Base-by-base conservation (phyloP, 2,329 filamentous ascomycete species). In the Thermoascus crustaceus region DNA sequence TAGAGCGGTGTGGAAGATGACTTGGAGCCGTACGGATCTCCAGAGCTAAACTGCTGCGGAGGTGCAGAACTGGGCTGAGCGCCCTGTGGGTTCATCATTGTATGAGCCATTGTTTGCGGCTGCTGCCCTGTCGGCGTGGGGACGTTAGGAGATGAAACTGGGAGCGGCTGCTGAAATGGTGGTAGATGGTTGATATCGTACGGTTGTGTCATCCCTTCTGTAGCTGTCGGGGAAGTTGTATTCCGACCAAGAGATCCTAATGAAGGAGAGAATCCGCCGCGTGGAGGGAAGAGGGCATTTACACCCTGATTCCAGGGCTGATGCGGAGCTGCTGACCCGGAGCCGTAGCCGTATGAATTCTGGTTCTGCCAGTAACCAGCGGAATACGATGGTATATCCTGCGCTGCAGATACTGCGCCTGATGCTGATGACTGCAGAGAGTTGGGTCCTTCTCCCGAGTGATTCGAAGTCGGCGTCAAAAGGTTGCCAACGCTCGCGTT, bases 161-260 rank as follows among this genome's bases (percentile, higher is more conserved):
- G 65, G 45, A 74, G 64, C 30, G 70, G 65, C 32, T 72, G 72
- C 41, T 78, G 71, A 55, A 80, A 85, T 21, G 78, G 69, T 29
- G 78, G 73, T 41, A 81, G 48, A 27, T 60, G 71, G 45, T 78
- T 76, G 42, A 76, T 68, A 44, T 83, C 80, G 60, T 80, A 85
- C 5, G 80, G 72, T 40, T 81, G 76, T 36, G 82, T 73, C 36
- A 88, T 66, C 32, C 70, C 71, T 53, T 85, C 77, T 31, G 67
- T 69, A 18, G 69, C 66, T 5, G 74, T 70, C 7, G 82, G 80
- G 33, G 78, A 77, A 46, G 72, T 66, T 40, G 61, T 63, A 46
- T 66, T 68, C 46, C 75, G 69, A 44, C 67, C 63, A 44, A 71
- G 62, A 45, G 69, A 73, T 42, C 62, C 68, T 52, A 75, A 64